A percentile compares a stretch with the other conserved stretches of the same genome.
These are phyloP conservation scores for Cladorrhinum sp. DNA, from an alignment of 2,329 filamentous ascomycete genomes.

Conservation along the genomic window DNA sequence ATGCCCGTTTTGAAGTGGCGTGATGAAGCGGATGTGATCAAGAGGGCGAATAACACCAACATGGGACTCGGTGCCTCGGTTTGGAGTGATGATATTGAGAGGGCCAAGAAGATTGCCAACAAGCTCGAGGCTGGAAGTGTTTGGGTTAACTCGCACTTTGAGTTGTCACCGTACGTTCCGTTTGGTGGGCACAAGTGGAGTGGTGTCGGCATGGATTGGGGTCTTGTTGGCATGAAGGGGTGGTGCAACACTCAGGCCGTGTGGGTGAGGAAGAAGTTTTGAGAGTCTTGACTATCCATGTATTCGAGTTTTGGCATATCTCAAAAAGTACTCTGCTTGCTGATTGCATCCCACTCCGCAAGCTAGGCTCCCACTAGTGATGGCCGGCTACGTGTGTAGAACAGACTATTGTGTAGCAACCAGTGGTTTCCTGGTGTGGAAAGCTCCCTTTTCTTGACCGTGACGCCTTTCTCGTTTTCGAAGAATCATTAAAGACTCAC, in stretches of 20 bases:
- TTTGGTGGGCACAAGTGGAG: slow-evolving; percentile 52
- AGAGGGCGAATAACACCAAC: slow-evolving; percentile 46
- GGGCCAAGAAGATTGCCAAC: slow-evolving; percentile 45
- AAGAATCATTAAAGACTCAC: no score
- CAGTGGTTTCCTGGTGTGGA: no score
- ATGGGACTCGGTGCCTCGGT: slow-evolving; percentile 53
- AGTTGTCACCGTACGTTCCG: slow-evolving; percentile 37
- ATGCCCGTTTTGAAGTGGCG: slow-evolving; percentile 45
- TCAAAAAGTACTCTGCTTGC: no score
- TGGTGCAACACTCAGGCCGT: slow-evolving; percentile 12
- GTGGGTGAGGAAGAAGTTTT: slow-evolving; percentile 8
- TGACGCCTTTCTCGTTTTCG: no score
- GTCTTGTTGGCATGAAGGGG: slow-evolving; percentile 36
- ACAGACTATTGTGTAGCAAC: no score
- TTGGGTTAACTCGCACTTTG: slow-evolving; percentile 51
- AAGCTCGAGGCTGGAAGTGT: slow-evolving; percentile 52
- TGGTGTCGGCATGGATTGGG: slow-evolving; percentile 47
- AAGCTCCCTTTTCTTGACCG: no score
- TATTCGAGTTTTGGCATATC: no score
- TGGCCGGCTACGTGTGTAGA: no score
- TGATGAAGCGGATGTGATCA: slow-evolving; percentile 45
- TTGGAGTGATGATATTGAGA: slow-evolving; percentile 44
- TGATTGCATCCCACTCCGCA: no score
- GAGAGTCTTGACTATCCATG: background rate
- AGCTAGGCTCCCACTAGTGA: no score